Conservation (phyloP, 2,329 filamentous ascomycete genomes). For the Pseudogymnoascus sp. region DNA sequence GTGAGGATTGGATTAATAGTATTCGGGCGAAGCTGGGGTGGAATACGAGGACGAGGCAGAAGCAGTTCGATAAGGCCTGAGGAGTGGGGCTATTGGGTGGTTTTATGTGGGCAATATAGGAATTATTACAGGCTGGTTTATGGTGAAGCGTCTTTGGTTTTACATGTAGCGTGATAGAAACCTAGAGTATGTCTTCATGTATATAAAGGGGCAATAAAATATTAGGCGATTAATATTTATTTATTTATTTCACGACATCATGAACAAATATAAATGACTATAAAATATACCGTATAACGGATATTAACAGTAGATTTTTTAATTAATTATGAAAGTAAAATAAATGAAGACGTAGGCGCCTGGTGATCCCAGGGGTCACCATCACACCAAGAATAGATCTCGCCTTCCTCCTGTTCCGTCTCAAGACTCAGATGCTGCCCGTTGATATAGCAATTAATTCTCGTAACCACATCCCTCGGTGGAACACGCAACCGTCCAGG, state of each 20-base stretch:
- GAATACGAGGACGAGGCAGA: slow-evolving; percentile 74
- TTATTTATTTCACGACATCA: not conserved
- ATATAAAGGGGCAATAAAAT: not conserved
- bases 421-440: not conserved
- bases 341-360: not conserved
- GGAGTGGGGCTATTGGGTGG: not conserved
- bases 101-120: not conserved
- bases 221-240: not conserved
- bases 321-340: not conserved
- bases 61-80: slow-evolving; percentile 40
- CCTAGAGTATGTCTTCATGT: not conserved
- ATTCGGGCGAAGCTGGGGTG: slow-evolving; percentile 72
- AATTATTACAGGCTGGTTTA: not conserved
- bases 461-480: not conserved
- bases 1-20: slow-evolving; percentile 76
- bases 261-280: not conserved
- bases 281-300: not conserved
- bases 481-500: not conserved
- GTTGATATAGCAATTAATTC: not conserved
- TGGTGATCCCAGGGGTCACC: not conserved
- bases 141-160: not conserved
- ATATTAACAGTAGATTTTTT: not conserved
- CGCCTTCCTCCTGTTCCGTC: not conserved
- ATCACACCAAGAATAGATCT: not conserved
- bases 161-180: not conserved